Evolutionary conservation across 2,329 filamentous ascomycete species (phyloP).

Genomic region (Colletotrichum tropicale): DNA sequence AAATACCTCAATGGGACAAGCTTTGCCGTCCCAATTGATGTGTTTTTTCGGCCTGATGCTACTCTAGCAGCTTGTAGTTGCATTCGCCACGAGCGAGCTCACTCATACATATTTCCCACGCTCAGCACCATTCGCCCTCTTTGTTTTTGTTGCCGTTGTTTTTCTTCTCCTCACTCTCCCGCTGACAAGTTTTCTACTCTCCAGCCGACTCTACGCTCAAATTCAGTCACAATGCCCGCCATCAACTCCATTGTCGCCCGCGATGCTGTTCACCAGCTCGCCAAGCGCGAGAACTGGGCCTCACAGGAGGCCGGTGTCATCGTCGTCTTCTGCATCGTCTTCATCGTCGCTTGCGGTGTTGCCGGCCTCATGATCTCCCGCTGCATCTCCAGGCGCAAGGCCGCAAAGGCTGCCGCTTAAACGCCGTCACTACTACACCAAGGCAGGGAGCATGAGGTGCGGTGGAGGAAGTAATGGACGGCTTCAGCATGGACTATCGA

Average conservation of each 20-base stretch:
- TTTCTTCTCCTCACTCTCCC: background rate
- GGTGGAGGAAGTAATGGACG: background rate
- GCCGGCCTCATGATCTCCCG: constrained; percentile 35
- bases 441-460: background rate
- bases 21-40: background rate
- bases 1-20: constrained; percentile 17
- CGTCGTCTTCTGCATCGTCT: constrained; percentile 48
- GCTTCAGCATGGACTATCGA: background rate
- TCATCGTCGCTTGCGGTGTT: constrained; percentile 40
- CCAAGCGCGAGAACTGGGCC: constrained; percentile 47
- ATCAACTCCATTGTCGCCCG: constrained; percentile 42
- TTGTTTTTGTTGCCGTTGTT: background rate
- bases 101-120: constrained; percentile 11
- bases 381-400: constrained; percentile 34
- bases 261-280: constrained; percentile 41
- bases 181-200: background rate
- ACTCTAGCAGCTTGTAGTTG: background rate
- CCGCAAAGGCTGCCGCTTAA: constrained; percentile 11
- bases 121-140: background rate
- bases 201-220: constrained; percentile 17
- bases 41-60: background rate
- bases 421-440: background rate
- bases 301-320: constrained; percentile 42
- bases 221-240: constrained; percentile 42
- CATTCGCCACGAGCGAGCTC: constrained; percentile 8